Base-by-base conservation (phyloP, 2,329 filamentous ascomycete species). In the Sporothrix pallida region DNA sequence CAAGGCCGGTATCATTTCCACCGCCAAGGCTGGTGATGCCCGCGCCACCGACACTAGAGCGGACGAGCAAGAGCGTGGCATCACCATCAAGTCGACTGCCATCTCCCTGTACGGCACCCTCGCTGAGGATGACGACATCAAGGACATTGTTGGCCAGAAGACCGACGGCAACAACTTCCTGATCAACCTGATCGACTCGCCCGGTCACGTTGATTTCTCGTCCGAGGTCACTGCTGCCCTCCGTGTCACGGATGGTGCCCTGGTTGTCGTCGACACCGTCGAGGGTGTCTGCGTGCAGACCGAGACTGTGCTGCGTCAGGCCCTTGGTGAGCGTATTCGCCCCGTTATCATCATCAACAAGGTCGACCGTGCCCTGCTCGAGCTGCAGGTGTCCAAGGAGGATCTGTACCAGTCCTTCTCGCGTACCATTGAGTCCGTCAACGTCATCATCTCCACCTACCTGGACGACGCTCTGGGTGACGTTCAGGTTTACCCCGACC, bases 231-330 rank as follows among this genome's bases (percentile, higher is more conserved):
- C 96, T 83, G 96, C 96, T 84, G 96, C 96, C 84, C 95, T 99
- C 83, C 96, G 96, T 94, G 96, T 99, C 87, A 99, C 96, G 80
- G 96, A 99, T 83, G 96, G 96, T 93, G 96, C 96, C 81, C 93
- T 99, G 79, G 96, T 99, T 83, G 96, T 99, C 87, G 96, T 99
- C 88, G 96, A 99, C 89, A 98, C 95, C 86, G 93, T 99, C 80
- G 96, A 98, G 87, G 96, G 96, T 94, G 97, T 99, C 81, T 99
- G 96, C 87, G 96, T 99, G 84, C 96, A 99, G 90, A 99, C 96
- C 83, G 96, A 99, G 92, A 99, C 96, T 83, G 96, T 99, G 82
- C 91, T 99, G 80, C 95, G 96, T 84, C 96, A 99, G 89, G 95
- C 96, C 85, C 94, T 99, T 81, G 93, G 94, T 91, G 96, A 99